Percentiles rank a stretch among this genome's conserved stretches.
These are phyloP conservation scores for Solanum dulcamara DNA, from an alignment of 257 asterid species.

Conservation along the genomic window DNA sequence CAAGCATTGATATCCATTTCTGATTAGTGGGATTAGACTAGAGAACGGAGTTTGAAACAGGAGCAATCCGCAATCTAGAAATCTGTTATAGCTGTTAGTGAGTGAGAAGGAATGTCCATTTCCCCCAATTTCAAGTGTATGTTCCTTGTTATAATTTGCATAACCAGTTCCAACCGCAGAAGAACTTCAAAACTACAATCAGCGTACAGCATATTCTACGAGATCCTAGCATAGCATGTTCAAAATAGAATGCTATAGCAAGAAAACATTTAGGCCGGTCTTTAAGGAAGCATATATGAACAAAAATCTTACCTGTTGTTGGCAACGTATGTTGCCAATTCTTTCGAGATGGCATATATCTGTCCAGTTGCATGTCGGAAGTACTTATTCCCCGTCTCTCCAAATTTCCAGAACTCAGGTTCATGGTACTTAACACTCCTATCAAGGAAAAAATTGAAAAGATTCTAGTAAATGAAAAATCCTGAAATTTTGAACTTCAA, in stretches of 20 bases:
- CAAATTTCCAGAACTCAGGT: slow-evolving; percentile 1
- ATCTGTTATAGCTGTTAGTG: neutral
- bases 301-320: neutral
- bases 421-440: slow-evolving; percentile 1
- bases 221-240: neutral
- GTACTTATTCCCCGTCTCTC: neutral
- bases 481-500: neutral
- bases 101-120: neutral
- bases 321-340: neutral
- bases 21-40: neutral
- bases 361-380: neutral
- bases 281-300: neutral
- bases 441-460: neutral
- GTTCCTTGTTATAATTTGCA: neutral
- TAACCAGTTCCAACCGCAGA: neutral
- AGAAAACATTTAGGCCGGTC: neutral
- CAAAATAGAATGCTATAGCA: neutral
- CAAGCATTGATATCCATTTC: neutral
- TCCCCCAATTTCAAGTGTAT: neutral
- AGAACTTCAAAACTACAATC: neutral
- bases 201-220: neutral
- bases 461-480: neutral
- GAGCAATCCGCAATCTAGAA: neutral
- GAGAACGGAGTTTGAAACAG: neutral
- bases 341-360: slow-evolving; percentile 1